Percentiles rank a stretch among this genome's conserved stretches.
Evolutionary conservation across 2,329 filamentous ascomycete genomes (phyloP).

Genomic region (Fusarium oxysporum): DNA sequence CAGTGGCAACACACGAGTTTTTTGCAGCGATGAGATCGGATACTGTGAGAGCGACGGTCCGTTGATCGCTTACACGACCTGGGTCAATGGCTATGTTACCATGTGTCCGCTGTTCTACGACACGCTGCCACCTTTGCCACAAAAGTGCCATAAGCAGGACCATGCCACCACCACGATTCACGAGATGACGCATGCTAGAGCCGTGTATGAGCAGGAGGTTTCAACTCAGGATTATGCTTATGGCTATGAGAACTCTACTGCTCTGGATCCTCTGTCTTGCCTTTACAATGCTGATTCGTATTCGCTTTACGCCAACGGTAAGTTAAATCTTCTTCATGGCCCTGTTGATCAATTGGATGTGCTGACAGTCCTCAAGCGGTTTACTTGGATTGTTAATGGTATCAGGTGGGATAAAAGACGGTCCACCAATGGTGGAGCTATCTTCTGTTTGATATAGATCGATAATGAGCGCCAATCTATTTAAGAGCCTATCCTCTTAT

Average conservation of each 20-base stretch:
- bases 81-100: conserved; percentile 35
- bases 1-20: conserved; percentile 14
- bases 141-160: conserved; percentile 37
- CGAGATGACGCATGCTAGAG: conserved; percentile 37
- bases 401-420: fast-evolving
- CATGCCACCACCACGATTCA: conserved; percentile 35
- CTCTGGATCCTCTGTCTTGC: conserved; percentile 14
- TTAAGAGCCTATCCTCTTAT: neutral
- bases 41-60: conserved; percentile 29
- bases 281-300: conserved; percentile 38
- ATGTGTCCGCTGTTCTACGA: conserved; percentile 37
- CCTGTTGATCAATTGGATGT: fast-evolving
- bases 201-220: conserved; percentile 28
- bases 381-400: conserved; percentile 22
- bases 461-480: fast-evolving
- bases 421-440: fast-evolving
- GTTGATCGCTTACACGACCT: conserved; percentile 34
- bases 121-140: conserved; percentile 12
- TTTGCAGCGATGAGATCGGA: conserved; percentile 5
- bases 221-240: conserved; percentile 34
- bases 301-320: conserved; percentile 36
- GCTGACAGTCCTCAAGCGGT: conserved; percentile 6
- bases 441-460: fast-evolving
- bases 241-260: conserved; percentile 37
- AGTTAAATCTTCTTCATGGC: neutral